phyloP scores from a whole-genome alignment of 2,329 filamentous ascomycete species.

The Aspergillus aculeatinus region DNA sequence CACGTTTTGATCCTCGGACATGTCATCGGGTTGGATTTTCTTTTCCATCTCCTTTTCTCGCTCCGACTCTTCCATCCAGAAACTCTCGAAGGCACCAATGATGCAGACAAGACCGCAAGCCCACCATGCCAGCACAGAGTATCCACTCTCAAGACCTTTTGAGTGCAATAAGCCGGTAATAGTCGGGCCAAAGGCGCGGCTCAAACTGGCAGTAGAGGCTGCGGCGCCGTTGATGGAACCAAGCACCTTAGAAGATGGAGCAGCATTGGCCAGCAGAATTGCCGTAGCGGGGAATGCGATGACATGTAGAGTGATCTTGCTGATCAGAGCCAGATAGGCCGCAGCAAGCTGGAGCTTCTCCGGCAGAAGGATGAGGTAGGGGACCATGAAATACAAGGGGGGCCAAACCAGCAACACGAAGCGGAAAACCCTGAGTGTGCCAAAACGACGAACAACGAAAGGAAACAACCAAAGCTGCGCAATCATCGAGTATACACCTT shows the following conservation, averaged over 20 bases:
- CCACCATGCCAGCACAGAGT: constrained; percentile 94
- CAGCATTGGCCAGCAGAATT: constrained; percentile 85
- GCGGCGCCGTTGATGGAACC: constrained; percentile 92
- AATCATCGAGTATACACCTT: constrained; percentile 86
- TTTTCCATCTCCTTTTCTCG: constrained; percentile 44
- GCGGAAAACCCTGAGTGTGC: constrained; percentile 78
- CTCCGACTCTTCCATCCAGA: constrained; percentile 69
- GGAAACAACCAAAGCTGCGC: constrained; percentile 85
- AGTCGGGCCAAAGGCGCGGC: constrained; percentile 83
- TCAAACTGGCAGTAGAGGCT: constrained; percentile 85
- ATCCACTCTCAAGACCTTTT: constrained; percentile 73
- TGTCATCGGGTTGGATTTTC: constrained; percentile 31
- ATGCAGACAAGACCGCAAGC: constrained; percentile 74
- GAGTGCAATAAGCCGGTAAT: constrained; percentile 84
- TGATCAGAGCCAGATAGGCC: constrained; percentile 74
- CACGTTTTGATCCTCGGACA: constrained; percentile 26
- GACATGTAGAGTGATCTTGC: constrained; percentile 90
- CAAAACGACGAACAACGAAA: constrained; percentile 69
- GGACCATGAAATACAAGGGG: constrained; percentile 79
- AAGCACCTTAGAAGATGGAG: constrained; percentile 77
- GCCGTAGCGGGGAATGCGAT: constrained; percentile 88
- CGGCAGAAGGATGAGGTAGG: constrained; percentile 85
- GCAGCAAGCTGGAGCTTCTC: constrained; percentile 67
- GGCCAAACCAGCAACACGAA: constrained; percentile 81
- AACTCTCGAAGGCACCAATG: constrained; percentile 70